phyloP scores from a whole-genome alignment of 2,329 filamentous ascomycete genomes.

The Ceratocystis papillata region DNA sequence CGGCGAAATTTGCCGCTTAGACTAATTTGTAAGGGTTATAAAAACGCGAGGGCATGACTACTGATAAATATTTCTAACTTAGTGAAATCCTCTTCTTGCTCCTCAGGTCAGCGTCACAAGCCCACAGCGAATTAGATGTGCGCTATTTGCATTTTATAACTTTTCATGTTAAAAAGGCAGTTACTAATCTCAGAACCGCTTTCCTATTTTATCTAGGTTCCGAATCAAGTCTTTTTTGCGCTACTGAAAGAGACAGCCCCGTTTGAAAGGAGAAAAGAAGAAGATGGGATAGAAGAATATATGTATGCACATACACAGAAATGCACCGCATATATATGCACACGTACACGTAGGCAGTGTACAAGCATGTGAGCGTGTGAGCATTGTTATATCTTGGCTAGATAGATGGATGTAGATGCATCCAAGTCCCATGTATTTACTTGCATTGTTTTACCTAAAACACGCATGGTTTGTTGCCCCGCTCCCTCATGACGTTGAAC shows the following conservation, averaged over 20 bases:
- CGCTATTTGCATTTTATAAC: not conserved
- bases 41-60: not conserved
- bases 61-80: not conserved
- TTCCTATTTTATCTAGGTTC: not conserved
- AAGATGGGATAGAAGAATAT: conserved; percentile 11
- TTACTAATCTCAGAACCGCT: not conserved
- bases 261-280: not conserved
- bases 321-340: not conserved
- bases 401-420: not conserved
- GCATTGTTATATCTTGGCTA: not conserved
- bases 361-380: not conserved
- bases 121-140: not conserved
- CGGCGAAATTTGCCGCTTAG: too few relatives aligned
- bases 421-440: not conserved
- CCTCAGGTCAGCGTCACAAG: not conserved
- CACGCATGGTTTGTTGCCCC: conserved; percentile 9
- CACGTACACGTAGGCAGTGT: not conserved
- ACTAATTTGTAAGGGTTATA: not conserved
- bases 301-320: not conserved
- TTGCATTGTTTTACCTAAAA: conserved; percentile 15
- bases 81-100: conserved; percentile 4
- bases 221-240: not conserved
- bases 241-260: not conserved
- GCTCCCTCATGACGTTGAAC: conserved; percentile 10
- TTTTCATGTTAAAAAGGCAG: not conserved